A percentile compares a stretch with the other conserved stretches of the same genome.
These are phyloP conservation scores for Aspergillus wentii DNA, from an alignment of 495 filamentous ascomycete species.

Conservation along the genomic window DNA sequence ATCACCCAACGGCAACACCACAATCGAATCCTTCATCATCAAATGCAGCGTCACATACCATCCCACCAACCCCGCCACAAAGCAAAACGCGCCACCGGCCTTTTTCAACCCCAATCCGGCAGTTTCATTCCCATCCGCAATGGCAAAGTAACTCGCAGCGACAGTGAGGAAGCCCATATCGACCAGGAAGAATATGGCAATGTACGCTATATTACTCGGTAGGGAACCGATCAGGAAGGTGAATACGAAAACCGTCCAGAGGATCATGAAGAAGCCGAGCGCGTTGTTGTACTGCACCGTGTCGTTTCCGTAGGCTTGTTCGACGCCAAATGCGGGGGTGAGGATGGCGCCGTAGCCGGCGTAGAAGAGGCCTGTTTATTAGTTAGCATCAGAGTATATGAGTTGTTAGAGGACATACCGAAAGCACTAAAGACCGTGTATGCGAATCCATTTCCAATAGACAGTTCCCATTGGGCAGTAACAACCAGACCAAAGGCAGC, in stretches of 20 bases:
- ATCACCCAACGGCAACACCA: conserved; percentile 42
- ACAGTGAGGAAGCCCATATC: conserved; percentile 40
- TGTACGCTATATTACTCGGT: conserved; percentile 44
- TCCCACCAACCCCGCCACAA: conserved; percentile 41
- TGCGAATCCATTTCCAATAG: conserved; percentile 43
- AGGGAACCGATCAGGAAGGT: conserved; percentile 43
- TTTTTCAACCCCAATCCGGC: conserved; percentile 35
- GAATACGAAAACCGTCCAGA: conserved; percentile 45
- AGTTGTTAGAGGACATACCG: conserved; percentile 8
- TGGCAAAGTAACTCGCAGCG: conserved; percentile 41
- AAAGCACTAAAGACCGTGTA: conserved; percentile 49
- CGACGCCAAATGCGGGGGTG: conserved; percentile 36
- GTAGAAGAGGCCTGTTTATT: conserved; percentile 37
- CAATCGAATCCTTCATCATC: conserved; percentile 36
- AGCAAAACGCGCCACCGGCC: conserved; percentile 41
- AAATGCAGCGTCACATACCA: conserved; percentile 47
- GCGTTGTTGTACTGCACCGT: conserved; percentile 40
- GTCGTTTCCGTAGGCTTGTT: conserved; percentile 30
- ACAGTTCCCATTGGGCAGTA: conserved; percentile 48
- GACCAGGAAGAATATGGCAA: conserved; percentile 42
- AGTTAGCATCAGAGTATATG: background rate
- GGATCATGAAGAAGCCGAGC: conserved; percentile 39
- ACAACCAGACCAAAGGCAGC: conserved; percentile 44
- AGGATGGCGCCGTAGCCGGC: conserved; percentile 35
- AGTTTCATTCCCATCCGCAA: conserved; percentile 33